phyloP scores from a whole-genome alignment of 768 basidiomycete species.

The Panaeolus papilionaceus region DNA sequence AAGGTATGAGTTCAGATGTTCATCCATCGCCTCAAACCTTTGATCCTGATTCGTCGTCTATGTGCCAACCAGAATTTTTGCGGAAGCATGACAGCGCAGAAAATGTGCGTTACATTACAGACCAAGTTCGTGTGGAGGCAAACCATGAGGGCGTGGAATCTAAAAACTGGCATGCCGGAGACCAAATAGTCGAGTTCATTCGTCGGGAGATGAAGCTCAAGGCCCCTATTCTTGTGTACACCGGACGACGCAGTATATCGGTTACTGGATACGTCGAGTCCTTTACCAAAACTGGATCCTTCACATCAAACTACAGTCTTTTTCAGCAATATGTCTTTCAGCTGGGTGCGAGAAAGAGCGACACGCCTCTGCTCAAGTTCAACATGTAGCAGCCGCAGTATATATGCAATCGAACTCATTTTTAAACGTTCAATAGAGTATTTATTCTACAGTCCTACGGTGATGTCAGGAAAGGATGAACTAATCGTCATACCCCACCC shows the following conservation, averaged over 20 bases:
- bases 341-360: background rate
- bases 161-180: conserved; percentile 20
- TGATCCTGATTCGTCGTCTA: no score
- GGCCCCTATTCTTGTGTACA: conserved; percentile 23
- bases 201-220: conserved; percentile 18
- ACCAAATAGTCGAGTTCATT: conserved; percentile 22
- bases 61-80: conserved; percentile 15
- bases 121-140: conserved; percentile 21
- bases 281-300: conserved; percentile 18
- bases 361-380: background rate
- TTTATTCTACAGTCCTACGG: no score
- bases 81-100: conserved; percentile 19
- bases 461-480: no score
- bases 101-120: conserved; percentile 22
- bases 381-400: background rate
- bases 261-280: conserved; percentile 21
- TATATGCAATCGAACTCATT: background rate
- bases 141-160: background rate
- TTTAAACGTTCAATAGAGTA: no score
- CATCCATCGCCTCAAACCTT: no score
- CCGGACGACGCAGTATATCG: conserved; percentile 4
- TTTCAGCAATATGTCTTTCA: background rate
- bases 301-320: background rate
- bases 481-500: no score
- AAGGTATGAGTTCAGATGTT: conserved; percentile 21